Evolutionary conservation across 1,139 yeast species (phyloP).

Genomic region (Saccharomyces hybrid): DNA sequence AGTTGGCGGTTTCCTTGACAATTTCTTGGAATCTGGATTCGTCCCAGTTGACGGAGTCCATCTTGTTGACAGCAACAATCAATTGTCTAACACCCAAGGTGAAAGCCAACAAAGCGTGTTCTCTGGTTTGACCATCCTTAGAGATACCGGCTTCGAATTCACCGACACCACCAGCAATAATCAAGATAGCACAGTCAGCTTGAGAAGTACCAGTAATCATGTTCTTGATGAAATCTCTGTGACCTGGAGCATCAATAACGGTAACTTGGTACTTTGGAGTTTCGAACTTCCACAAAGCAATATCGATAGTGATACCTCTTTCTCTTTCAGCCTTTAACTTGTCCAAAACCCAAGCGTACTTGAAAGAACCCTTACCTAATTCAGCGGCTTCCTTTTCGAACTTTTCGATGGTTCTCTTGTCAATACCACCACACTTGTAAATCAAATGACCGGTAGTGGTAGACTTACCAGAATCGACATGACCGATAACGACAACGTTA

Average conservation of each 20-base stretch:
- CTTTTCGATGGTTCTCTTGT: constrained; percentile 98
- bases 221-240: constrained; percentile 95
- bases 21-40: constrained; percentile 76
- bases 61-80: constrained; percentile 88
- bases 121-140: constrained; percentile 98
- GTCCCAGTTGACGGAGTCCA: constrained; percentile 87
- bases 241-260: constrained; percentile 93
- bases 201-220: constrained; percentile 93
- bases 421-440: constrained; percentile 89
- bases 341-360: constrained; percentile 97
- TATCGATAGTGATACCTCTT: constrained; percentile 95
- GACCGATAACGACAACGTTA: constrained; percentile 99
- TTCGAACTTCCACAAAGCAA: constrained; percentile 94
- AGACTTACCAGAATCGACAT: constrained; percentile 99
- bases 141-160: constrained; percentile 99
- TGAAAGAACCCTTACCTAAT: constrained; percentile 97
- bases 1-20: constrained; percentile 76
- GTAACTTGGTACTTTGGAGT: constrained; percentile 91
- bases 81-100: constrained; percentile 95
- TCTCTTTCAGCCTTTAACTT: constrained; percentile 94
- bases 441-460: constrained; percentile 99
- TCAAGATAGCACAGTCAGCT: constrained; percentile 96
- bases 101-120: constrained; percentile 95
- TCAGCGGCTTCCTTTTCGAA: constrained; percentile 98
- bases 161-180: constrained; percentile 97